A percentile compares a stretch with the other conserved stretches of the same genome.
phyloP scores from a whole-genome alignment of 345 rosid species.

The Eucalyptus grandis region DNA sequence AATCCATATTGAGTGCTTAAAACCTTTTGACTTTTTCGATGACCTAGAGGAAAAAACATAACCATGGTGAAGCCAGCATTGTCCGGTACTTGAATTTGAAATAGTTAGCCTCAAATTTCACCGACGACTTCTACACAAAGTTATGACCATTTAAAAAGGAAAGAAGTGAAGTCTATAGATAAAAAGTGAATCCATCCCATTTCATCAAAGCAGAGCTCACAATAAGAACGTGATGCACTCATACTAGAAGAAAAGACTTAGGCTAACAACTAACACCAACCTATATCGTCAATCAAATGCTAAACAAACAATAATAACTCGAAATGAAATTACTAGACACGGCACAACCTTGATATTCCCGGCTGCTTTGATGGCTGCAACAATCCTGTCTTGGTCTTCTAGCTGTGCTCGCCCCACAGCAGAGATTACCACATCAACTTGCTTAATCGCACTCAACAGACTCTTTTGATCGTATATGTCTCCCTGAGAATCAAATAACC shows the following conservation, averaged over 20 bases:
- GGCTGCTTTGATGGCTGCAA: background rate
- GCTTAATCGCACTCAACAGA: background rate
- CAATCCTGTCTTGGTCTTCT: background rate
- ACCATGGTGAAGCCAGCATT: background rate
- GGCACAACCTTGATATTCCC: background rate
- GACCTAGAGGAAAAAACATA: too few species aligned
- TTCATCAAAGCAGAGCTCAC: background rate
- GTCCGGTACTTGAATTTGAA: background rate
- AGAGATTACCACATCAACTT: background rate
- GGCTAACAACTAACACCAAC: background rate
- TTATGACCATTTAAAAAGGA: background rate
- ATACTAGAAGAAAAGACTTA: background rate
- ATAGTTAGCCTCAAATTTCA: background rate
- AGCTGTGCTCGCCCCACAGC: background rate
- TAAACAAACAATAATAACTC: background rate
- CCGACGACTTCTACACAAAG: background rate
- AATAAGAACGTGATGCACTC: background rate
- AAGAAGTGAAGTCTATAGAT: background rate
- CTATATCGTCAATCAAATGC: background rate
- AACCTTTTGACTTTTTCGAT: too few species aligned
- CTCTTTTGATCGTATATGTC: background rate
- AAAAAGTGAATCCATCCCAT: background rate
- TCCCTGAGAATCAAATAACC: background rate
- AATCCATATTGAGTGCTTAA: background rate
- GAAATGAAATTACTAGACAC: background rate